Base-by-base conservation (phyloP, 371 early-diverging fungal species). In the Cokeromyces recurvatus region DNA sequence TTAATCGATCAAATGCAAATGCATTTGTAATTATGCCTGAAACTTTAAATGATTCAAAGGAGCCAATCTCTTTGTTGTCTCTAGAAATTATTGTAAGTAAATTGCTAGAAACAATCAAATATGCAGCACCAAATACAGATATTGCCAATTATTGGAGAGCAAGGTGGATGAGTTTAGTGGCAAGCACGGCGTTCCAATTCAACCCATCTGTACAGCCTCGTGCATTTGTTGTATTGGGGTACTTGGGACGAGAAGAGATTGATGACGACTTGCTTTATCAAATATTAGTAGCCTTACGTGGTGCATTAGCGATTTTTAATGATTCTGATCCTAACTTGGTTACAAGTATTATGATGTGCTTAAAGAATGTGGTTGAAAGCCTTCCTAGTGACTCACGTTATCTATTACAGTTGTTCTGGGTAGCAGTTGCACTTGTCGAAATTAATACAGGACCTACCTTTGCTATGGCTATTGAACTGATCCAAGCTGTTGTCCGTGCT, bases 131-230 rank as follows among this genome's bases (percentile, higher is more conserved):
- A 7, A 77, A 77, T 14, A 64, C 69, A 52, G 84, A 85, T 51
- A 80, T 85, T 16, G 79, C 82, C 4, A 87, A 86, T 51, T 75
- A 73, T 14, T 90, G 92, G 85, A 82, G 89, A 49, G 80, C 92
- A 7, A 79, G 92, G 20, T 94, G 93, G 93, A 87, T 92, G 76
- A 80, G 89, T n/a, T 66, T 94, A 31, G 85, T 92, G 8, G 81
- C 92, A 1, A 85, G 86, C 34, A 85, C 87, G 15, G 90, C 94
- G 1, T 95, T 95, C 75, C 89, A 91, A 50, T 85, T 84, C 64
- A 92, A 93, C 54, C 91, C 89, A 4, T 89, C 91, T 0, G 77
- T 92, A 22, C 96, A 95, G 59, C 94, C 94, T 1, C 79, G 96
- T 10, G 88, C 94, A 0, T 94, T 94, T 66, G 84, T 93, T 20